Percentiles rank a stretch among this genome's conserved stretches.
Conservation (phyloP, 2,329 filamentous ascomycete genomes). For the Alternaria brassicicola region DNA sequence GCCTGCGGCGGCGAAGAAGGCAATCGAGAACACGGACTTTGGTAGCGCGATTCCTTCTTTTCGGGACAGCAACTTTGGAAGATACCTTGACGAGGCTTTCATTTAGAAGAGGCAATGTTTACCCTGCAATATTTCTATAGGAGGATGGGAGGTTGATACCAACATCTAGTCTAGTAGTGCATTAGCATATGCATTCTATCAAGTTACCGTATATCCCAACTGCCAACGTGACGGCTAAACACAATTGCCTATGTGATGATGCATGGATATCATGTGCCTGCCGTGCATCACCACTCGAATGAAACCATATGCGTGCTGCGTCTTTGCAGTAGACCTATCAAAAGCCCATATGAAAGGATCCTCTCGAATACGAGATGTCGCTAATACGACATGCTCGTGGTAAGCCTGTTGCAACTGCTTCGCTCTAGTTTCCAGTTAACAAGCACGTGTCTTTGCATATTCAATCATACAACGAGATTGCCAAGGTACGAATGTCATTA, state of each 20-base stretch:
- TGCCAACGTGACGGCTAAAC: not conserved
- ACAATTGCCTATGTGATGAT: not conserved
- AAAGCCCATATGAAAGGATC: not conserved
- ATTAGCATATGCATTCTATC: not conserved
- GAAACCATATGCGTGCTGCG: not conserved
- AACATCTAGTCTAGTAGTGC: not conserved
- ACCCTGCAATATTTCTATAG: not conserved
- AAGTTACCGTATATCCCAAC: not conserved
- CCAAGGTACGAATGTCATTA: not conserved
- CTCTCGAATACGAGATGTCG: not conserved
- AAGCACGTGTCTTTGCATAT: not conserved
- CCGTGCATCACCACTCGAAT: not conserved
- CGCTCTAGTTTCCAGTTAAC: not conserved
- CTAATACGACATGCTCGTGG: not conserved
- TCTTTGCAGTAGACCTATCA: not conserved
- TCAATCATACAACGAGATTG: not conserved
- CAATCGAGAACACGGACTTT: constrained; percentile 56
- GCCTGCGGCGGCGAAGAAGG: constrained; percentile 50
- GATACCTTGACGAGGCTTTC: constrained; percentile 50
- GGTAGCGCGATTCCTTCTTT: constrained; percentile 56
- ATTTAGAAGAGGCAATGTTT: not conserved
- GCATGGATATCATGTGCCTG: not conserved
- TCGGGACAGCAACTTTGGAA: constrained; percentile 55
- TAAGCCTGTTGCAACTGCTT: not conserved
- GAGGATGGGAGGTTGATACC: not conserved